Conservation (phyloP, 1,139 yeast genomes). For the Meyerozyma athensensis region DNA sequence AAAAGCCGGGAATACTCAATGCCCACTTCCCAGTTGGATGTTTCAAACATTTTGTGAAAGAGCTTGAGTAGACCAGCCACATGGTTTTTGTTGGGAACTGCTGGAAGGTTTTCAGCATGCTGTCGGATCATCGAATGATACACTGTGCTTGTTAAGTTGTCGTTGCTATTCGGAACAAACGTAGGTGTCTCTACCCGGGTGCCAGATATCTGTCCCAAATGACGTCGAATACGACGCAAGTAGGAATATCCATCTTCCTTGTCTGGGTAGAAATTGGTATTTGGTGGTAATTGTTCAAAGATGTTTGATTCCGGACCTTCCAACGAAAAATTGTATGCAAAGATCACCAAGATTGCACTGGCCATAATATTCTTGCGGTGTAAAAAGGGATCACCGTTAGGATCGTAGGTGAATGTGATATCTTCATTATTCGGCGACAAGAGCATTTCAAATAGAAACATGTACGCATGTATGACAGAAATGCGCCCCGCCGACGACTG, state of each 20-base stretch:
- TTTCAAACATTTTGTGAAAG: constrained; percentile 19
- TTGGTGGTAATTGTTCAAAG: constrained; percentile 16
- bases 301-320: constrained; percentile 51
- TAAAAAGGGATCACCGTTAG: constrained; percentile 48
- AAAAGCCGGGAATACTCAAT: constrained; percentile 56
- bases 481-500: constrained; percentile 8
- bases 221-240: constrained; percentile 3
- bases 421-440: constrained; percentile 16
- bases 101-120: constrained; percentile 6
- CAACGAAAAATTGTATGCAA: constrained; percentile 51
- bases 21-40: constrained; percentile 57
- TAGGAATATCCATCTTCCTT: constrained; percentile 34
- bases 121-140: constrained; percentile 7
- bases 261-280: constrained; percentile 16
- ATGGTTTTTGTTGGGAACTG: constrained; percentile 38
- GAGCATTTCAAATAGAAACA: constrained; percentile 14
- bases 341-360: constrained; percentile 48
- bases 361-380: constrained; percentile 56
- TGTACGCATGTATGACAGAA: constrained; percentile 12
- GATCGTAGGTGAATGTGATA: constrained; percentile 33
- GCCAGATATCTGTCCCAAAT: background rate
- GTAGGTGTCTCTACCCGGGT: background rate
- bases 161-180: background rate
- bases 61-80: constrained; percentile 52
- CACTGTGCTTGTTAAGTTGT: constrained; percentile 5